Evolutionary conservation across 129 eudicot genomes (phyloP), one percentile per base, ranked within the genome.

Genomic region (Helianthus tuberosus): DNA sequence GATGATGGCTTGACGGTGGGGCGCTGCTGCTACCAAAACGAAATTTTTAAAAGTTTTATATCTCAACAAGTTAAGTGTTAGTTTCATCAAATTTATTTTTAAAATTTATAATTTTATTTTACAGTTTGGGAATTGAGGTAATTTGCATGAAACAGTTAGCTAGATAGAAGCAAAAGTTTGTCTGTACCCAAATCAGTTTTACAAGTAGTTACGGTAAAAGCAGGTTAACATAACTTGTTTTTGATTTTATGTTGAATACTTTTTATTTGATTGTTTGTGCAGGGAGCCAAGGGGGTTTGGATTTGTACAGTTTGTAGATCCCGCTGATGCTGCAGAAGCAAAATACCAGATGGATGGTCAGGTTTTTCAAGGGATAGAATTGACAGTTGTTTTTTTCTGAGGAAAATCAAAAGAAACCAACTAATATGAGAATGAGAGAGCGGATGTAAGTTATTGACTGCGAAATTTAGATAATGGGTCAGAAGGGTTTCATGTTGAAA

Each of bases 251-350:
- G 11, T 54, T 15, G 32, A 6, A 15, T 66, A 69, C 16, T 11
- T 58, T 60, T n/a, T 3, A 20, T 61, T 69, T 57, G 5, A 23
- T 55, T 53, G 23, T 44, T 59, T 43, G 36, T 72, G 62, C 87
- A 89, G 96, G 69, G 86, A 87, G 41, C 91, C 93, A 14, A 74
- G 91, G 5, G 96, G 96, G 5, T 90, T 90, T 72, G 96, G 96
- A n/a, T 90, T 90, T 69, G 89, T 90, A 64, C 96, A 90, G 73
- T 74, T 58, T 79, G 87, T 90, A 67, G 93, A 90, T 27, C 93
- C 91, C 20, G 84, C 79, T 47, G 83, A 82, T 67, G 89, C 86
- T 52, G 84, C 78, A 64, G 86, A 85, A 70, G 89, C 89, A 36
- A 85, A 85, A 79, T 79, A 82, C 59, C 82, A 79, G 76, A 85